Evolutionary conservation across 768 basidiomycete genomes (phyloP), one percentile per base, ranked within the genome.

Genomic region (Tephrocybe sp.): DNA sequence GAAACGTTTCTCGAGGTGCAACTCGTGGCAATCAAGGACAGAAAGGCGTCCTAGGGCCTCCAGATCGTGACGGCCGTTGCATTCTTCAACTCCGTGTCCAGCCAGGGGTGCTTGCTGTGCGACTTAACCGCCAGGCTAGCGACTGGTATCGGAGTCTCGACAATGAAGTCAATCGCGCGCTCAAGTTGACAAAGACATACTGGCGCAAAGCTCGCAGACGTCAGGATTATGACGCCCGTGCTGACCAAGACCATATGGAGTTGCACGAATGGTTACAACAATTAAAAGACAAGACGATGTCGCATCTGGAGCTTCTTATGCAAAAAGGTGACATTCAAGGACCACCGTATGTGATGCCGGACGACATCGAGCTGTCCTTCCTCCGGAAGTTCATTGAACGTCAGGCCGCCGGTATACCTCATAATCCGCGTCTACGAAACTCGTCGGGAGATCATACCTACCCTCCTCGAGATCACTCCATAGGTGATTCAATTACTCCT

Each of bases 211-310:
- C 84, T n/a, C 73, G 84, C 51, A 73, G 89, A 68, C 82, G 89
- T 55, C 89, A 91, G 69, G 89, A 90, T 70, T 91, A 88, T 69
- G 87, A 91, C 63, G 83, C 86, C 45, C 82, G 85, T 43, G 89
- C 89, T 1, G 89, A 91, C 73, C 89, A 90, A 65, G 89, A 91
- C 63, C 89, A 91, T 62, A 91, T 91, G 88, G 89, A 91, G 63
- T 71, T 91, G 18, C 89, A 91, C 60, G 89, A 91, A 63, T 91
- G 89, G 89, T 71, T 91, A 1, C 89, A 91, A 60, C 89, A 90
- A 65, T 74, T 91, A 59, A 91, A 91, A 67, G 89, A 91, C 69
- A 91, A 90, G 68, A 89, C 86, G 45, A 91, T 91, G 89, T 87
- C 88, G 41, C 88, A 91, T 69, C 76, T 91, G 39, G 89, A 91